Evolutionary conservation across 1,139 yeast genomes (phyloP).

Genomic region (Sugiyamaella sp.): DNA sequence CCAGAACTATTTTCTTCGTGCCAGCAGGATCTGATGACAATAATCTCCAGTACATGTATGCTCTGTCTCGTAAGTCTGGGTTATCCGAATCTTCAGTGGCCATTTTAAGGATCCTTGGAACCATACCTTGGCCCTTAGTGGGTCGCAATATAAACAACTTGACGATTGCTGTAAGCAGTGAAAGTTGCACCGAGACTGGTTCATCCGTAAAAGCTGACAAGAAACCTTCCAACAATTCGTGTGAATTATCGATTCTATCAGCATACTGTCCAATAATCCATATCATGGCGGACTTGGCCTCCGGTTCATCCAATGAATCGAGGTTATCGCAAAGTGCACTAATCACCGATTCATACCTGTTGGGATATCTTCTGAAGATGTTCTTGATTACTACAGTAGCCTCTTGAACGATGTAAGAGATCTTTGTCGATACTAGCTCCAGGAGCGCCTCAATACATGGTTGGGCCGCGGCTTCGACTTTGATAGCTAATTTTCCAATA

Average conservation of each 20-base stretch:
- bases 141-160: conserved; percentile 67
- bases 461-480: conserved; percentile 60
- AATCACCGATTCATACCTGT: conserved; percentile 49
- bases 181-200: conserved; percentile 70
- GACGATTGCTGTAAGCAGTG: conserved; percentile 72
- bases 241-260: conserved; percentile 52
- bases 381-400: conserved; percentile 75
- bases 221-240: conserved; percentile 51
- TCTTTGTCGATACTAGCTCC: conserved; percentile 64
- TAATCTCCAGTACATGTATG: conserved; percentile 83
- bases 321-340: conserved; percentile 50
- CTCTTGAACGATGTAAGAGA: conserved; percentile 80
- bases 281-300: conserved; percentile 73
- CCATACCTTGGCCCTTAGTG: conserved; percentile 56
- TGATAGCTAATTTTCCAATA: conserved; percentile 85
- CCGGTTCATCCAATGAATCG: conserved; percentile 65
- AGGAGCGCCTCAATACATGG: conserved; percentile 66
- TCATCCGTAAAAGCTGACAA: conserved; percentile 59
- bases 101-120: conserved; percentile 62
- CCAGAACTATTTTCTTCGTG: conserved; percentile 60
- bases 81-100: conserved; percentile 76
- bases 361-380: conserved; percentile 76
- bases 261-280: conserved; percentile 87
- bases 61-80: conserved; percentile 87
- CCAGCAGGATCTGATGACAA: conserved; percentile 53